A percentile compares a stretch with the other conserved stretches of the same genome.
Conservation (phyloP, 495 filamentous ascomycete species). For the Penicillium canariense region DNA sequence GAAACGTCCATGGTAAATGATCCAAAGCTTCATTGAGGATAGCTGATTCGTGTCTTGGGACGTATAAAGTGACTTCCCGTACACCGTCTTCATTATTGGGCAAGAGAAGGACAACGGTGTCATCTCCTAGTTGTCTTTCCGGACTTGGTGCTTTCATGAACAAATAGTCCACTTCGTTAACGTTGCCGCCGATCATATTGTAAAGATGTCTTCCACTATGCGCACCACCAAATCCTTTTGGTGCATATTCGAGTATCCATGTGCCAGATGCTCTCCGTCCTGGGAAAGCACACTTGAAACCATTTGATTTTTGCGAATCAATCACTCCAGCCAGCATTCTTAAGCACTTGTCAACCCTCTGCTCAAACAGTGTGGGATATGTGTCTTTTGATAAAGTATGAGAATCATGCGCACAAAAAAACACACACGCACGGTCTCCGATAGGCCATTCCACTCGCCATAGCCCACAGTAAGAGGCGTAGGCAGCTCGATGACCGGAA, state of each 20-base stretch:
- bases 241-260: conserved; percentile 5
- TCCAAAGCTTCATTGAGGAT: conserved; percentile 3
- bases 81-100: not conserved
- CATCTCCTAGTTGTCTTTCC: not conserved
- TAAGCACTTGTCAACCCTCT: conserved; percentile 3
- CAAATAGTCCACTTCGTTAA: conserved; percentile 5
- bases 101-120: not conserved
- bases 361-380: conserved; percentile 1
- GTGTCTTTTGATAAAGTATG: conserved; percentile 1
- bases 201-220: conserved; percentile 8
- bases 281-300: conserved; percentile 6
- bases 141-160: not conserved
- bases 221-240: conserved; percentile 3
- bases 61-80: not conserved
- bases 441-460: conserved; percentile 5
- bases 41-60: not conserved
- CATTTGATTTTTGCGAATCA: not conserved
- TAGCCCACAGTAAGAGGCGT: conserved; percentile 1
- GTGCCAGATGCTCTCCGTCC: conserved; percentile 3
- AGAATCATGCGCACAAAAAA: conserved; percentile 1
- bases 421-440: conserved; percentile 3
- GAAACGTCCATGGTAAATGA: conserved; percentile 5
- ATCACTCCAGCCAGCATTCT: conserved; percentile 6
- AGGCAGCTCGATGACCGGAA: conserved; percentile 3
- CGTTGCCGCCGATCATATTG: conserved; percentile 10